Conservation (phyloP, 2,329 filamentous ascomycete species). For the Fusarium musae region DNA sequence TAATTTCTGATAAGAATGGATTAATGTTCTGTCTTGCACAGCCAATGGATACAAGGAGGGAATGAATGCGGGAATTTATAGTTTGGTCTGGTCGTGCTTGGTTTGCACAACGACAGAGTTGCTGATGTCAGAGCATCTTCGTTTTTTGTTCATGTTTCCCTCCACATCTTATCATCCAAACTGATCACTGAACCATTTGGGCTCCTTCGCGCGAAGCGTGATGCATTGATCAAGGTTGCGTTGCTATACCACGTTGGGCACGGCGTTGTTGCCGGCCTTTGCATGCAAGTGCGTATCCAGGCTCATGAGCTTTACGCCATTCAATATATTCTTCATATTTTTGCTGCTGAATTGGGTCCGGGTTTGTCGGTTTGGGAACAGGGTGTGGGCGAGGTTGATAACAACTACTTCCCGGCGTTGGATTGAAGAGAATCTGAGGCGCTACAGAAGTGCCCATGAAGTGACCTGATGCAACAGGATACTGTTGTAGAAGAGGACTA, state of each 20-base stretch:
- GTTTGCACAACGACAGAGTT: not conserved
- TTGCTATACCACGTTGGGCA: constrained; percentile 42
- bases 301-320: constrained; percentile 60
- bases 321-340: constrained; percentile 61
- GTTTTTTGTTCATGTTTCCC: not conserved
- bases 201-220: not conserved
- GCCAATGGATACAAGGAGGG: not conserved
- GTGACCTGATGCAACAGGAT: not conserved
- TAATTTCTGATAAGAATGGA: not conserved
- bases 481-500: constrained; percentile 5
- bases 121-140: not conserved
- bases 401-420: not conserved
- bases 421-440: not conserved
- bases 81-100: not conserved
- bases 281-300: constrained; percentile 59
- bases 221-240: constrained; percentile 1
- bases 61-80: not conserved
- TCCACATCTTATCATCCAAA: not conserved
- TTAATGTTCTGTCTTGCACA: not conserved
- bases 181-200: not conserved
- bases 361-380: constrained; percentile 55
- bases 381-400: constrained; percentile 21
- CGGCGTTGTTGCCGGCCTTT: constrained; percentile 56
- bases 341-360: constrained; percentile 56
- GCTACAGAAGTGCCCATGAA: not conserved